Percentiles rank a stretch among this genome's conserved stretches.
Evolutionary conservation across 257 asterid genomes (phyloP).

Genomic region (Nyctanthes arbortristis): DNA sequence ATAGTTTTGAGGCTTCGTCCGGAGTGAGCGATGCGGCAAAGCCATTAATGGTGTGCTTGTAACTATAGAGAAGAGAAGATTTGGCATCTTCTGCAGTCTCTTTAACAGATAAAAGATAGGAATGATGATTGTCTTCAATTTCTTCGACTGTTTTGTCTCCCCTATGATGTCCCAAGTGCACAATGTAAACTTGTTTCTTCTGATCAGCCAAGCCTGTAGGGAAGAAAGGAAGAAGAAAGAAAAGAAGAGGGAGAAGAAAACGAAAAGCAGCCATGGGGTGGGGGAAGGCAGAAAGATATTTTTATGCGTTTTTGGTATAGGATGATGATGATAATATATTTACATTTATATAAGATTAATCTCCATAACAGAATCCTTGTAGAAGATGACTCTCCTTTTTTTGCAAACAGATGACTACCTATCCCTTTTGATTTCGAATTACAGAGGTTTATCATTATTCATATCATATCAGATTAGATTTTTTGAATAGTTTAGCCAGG

Average conservation of each 20-base stretch:
- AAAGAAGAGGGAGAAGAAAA: conserved; percentile 23
- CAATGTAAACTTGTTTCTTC: conserved; percentile 71
- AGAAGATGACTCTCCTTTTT: neutral
- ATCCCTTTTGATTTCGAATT: no score
- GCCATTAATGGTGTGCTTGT: conserved; percentile 87
- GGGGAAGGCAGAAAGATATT: conserved; percentile 32
- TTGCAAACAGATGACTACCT: no score
- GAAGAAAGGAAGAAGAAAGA: conserved; percentile 50
- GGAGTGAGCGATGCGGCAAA: conserved; percentile 79
- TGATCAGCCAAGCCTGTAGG: conserved; percentile 43
- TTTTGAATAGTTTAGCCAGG: no score
- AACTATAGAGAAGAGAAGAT: conserved; percentile 82
- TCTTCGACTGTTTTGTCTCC: conserved; percentile 56
- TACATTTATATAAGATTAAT: no score
- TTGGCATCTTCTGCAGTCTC: conserved; percentile 65
- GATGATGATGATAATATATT: no score
- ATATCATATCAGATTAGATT: neutral
- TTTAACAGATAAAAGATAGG: conserved; percentile 67
- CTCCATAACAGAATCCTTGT: conserved; percentile 23
- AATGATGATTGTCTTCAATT: conserved; percentile 63
- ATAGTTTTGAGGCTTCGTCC: conserved; percentile 58
- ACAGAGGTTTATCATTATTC: neutral
- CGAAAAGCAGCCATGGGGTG: no score
- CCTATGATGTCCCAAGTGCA: conserved; percentile 72
- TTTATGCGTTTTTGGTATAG: no score